phyloP scores from a whole-genome alignment of 805 yeast species.

The Suhomyces tanzawaensis region DNA sequence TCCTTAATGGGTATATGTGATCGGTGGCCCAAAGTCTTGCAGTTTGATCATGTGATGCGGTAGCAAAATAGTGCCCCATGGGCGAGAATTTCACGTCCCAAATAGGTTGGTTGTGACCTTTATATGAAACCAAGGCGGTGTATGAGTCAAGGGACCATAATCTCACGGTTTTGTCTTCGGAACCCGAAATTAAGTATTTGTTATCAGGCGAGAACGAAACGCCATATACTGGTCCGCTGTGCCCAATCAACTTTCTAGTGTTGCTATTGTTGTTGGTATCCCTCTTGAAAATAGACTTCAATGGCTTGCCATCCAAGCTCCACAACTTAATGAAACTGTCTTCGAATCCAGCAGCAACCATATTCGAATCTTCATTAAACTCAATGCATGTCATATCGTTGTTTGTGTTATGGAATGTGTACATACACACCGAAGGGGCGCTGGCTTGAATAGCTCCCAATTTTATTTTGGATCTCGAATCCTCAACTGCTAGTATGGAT shows the following conservation, averaged over 20 bases:
- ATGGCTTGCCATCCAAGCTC: slow-evolving; percentile 89
- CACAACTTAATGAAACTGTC: slow-evolving; percentile 89
- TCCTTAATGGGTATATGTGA: slow-evolving; percentile 92
- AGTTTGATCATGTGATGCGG: slow-evolving; percentile 96
- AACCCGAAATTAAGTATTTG: slow-evolving; percentile 71
- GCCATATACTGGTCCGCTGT: slow-evolving; percentile 92
- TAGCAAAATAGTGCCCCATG: slow-evolving; percentile 95
- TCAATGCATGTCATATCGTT: slow-evolving; percentile 82
- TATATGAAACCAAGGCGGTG: slow-evolving; percentile 86
- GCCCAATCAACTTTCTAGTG: slow-evolving; percentile 74
- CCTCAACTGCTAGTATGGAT: slow-evolving; percentile 76
- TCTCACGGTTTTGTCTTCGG: slow-evolving; percentile 90
- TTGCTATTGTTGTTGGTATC: slow-evolving; percentile 50
- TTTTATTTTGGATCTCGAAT: slow-evolving; percentile 71
- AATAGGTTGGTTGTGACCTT: slow-evolving; percentile 93
- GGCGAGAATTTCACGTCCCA: slow-evolving; percentile 98
- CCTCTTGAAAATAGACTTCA: slow-evolving; percentile 56
- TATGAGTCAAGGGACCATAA: slow-evolving; percentile 93
- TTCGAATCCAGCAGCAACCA: slow-evolving; percentile 92
- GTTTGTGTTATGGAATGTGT: slow-evolving; percentile 94
- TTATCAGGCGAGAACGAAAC: slow-evolving; percentile 88
- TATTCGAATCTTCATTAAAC: slow-evolving; percentile 81
- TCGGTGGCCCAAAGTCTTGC: slow-evolving; percentile 98
- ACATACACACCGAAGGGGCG: slow-evolving; percentile 95
- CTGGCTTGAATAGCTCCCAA: slow-evolving; percentile 72